phyloP scores from a whole-genome alignment of 1,284 basidiomycete genomes.

The Apiotrichum sp. region DNA sequence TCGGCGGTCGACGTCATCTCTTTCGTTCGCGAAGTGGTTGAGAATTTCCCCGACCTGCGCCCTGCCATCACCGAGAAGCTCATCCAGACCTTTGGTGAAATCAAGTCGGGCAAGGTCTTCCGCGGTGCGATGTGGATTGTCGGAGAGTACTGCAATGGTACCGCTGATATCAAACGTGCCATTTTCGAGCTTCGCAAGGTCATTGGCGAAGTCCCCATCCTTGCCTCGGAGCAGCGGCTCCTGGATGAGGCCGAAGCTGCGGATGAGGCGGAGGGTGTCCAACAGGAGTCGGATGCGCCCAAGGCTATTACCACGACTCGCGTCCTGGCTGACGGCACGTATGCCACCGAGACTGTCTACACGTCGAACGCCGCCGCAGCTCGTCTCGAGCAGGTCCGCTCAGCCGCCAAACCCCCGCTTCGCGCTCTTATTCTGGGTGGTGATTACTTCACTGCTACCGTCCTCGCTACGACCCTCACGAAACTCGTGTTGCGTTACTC shows the following conservation, averaged over 20 bases:
- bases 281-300: constrained; percentile 45
- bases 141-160: constrained; percentile 79
- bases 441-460: constrained; percentile 94
- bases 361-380: constrained; percentile 61
- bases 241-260: constrained; percentile 67
- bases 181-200: constrained; percentile 81
- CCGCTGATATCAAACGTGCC: constrained; percentile 61
- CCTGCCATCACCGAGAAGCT: constrained; percentile 80
- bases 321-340: constrained; percentile 93
- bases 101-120: constrained; percentile 97
- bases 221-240: constrained; percentile 78
- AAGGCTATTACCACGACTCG: constrained; percentile 52
- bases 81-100: constrained; percentile 72
- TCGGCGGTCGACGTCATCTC: constrained; percentile 92
- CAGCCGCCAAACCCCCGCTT: constrained; percentile 83
- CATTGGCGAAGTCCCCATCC: constrained; percentile 90
- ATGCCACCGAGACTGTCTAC: constrained; percentile 93
- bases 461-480: constrained; percentile 79
- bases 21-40: constrained; percentile 94
- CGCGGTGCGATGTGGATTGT: constrained; percentile 96
- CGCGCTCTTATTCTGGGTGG: constrained; percentile 86
- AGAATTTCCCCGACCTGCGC: constrained; percentile 91
- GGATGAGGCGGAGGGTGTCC: constrained; percentile 44
- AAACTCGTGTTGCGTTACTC: constrained; percentile 84
- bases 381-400: constrained; percentile 71